These are phyloP conservation scores for Mycena epipterygia DNA, from an alignment of 768 basidiomycete species.

Conservation along the genomic window DNA sequence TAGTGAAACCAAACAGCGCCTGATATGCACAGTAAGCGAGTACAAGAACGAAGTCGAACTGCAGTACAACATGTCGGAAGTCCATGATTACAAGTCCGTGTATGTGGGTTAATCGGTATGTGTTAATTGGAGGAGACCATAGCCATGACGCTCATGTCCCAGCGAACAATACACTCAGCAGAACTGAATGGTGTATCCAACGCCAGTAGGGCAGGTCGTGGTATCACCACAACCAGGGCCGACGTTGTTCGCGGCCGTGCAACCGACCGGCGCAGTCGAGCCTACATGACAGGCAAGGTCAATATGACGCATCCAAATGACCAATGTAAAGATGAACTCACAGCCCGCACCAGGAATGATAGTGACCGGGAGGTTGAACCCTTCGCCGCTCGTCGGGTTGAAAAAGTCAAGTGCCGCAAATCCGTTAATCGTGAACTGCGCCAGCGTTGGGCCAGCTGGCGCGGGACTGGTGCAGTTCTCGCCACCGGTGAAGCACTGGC, in stretches of 20 bases:
- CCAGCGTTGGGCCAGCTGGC: slow-evolving; percentile 18
- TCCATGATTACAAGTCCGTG: slow-evolving; percentile 14
- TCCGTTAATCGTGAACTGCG: slow-evolving; percentile 21
- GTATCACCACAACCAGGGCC: slow-evolving; percentile 17
- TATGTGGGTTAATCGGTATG: slow-evolving; percentile 15
- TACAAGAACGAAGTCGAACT: too few relatives aligned
- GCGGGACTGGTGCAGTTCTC: slow-evolving; percentile 26
- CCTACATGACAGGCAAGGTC: slow-evolving; percentile 12
- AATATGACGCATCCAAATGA: not conserved
- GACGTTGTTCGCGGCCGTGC: slow-evolving; percentile 21
- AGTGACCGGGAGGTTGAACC: slow-evolving; percentile 23
- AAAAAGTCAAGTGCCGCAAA: slow-evolving; percentile 19
- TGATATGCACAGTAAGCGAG: too few relatives aligned
- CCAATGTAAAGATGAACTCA: slow-evolving; percentile 5
- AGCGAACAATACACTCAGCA: slow-evolving; percentile 15
- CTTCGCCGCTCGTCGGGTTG: slow-evolving; percentile 22
- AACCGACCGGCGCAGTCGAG: slow-evolving; percentile 24
- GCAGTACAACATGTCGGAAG: not conserved
- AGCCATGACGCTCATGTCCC: slow-evolving; percentile 2
- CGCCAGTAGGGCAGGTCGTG: slow-evolving; percentile 21
- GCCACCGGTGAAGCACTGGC: slow-evolving; percentile 23
- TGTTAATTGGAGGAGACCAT: slow-evolving; percentile 13
- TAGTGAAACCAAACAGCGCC: too few relatives aligned
- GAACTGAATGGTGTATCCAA: slow-evolving; percentile 26
- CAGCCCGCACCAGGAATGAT: slow-evolving; percentile 18